phyloP scores from a whole-genome alignment of 495 filamentous ascomycete genomes.

The Pseudevernia furfuracea region DNA sequence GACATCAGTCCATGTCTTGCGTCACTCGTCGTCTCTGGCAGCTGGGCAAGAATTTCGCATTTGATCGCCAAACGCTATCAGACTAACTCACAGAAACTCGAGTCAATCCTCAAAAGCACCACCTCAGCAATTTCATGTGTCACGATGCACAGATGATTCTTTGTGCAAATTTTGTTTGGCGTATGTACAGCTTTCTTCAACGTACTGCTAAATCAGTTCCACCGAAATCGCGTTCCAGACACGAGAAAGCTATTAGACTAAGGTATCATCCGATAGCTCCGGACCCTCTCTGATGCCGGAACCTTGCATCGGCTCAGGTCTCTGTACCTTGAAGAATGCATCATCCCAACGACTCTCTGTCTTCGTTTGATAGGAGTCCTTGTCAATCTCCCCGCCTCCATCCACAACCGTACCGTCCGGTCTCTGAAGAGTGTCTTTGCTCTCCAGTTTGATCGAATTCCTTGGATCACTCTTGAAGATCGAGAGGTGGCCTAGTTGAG shows the following conservation, averaged over 20 bases:
- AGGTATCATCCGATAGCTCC: not conserved
- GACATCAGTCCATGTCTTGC: not conserved
- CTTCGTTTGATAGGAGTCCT: constrained; percentile 1
- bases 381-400: not conserved
- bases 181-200: not conserved
- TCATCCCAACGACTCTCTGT: constrained; percentile 4
- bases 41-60: no score
- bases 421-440: not conserved
- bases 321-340: constrained; percentile 4
- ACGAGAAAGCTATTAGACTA: not conserved
- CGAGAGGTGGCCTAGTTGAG: not conserved
- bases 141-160: not conserved
- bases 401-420: not conserved
- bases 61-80: no score
- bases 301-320: not conserved
- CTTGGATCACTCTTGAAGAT: not conserved
- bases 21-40: not conserved
- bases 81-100: no score
- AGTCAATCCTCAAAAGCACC: not conserved
- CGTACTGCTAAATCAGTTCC: not conserved
- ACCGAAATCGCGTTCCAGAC: not conserved
- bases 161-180: not conserved
- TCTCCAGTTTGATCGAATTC: not conserved
- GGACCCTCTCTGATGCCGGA: not conserved
- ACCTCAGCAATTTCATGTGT: not conserved